A percentile compares a stretch with the other conserved stretches of the same genome.
These are phyloP conservation scores for Ophiocytium majus DNA, from an alignment of 352 stramenopile species.

Conservation along the genomic window DNA sequence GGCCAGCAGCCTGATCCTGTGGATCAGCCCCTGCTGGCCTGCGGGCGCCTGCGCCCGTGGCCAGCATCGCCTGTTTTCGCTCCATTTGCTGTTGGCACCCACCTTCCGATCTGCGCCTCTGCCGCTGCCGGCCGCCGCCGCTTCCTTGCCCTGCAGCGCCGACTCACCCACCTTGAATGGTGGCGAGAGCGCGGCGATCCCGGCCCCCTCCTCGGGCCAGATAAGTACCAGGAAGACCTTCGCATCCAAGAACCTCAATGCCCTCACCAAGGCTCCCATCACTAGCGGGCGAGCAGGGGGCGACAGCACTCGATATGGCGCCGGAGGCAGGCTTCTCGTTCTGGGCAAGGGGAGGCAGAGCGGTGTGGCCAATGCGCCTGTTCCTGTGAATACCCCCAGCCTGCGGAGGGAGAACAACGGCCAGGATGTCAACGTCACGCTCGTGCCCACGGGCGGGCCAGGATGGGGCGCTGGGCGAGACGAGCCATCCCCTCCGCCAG, in stretches of 20 bases:
- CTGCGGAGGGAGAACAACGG: slow-evolving; percentile 51
- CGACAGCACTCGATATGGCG: slow-evolving; percentile 34
- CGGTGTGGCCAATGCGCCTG: slow-evolving; percentile 27
- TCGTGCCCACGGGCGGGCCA: slow-evolving; percentile 45
- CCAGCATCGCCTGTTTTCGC: background rate
- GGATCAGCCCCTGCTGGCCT: background rate
- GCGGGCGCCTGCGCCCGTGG: background rate
- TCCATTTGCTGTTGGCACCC: background rate
- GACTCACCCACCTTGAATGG: background rate
- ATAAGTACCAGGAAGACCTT: slow-evolving; percentile 38
- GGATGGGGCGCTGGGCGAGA: slow-evolving; percentile 37
- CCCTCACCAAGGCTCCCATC: slow-evolving; percentile 44
- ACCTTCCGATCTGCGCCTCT: background rate
- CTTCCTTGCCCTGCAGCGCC: background rate
- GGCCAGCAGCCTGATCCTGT: background rate
- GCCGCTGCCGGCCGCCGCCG: background rate
- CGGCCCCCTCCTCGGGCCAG: background rate
- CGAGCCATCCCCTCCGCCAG: background rate
- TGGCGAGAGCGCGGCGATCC: background rate
- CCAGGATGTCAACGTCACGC: slow-evolving; percentile 49
- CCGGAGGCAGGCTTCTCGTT: slow-evolving; percentile 43
- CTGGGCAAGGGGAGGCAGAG: slow-evolving; percentile 35
- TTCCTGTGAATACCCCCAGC: slow-evolving; percentile 51
- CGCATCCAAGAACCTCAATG: slow-evolving; percentile 55
- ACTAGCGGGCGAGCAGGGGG: slow-evolving; percentile 29